Base-by-base conservation (phyloP, 2,329 filamentous ascomycete species). In the Eurotiales sp. region DNA sequence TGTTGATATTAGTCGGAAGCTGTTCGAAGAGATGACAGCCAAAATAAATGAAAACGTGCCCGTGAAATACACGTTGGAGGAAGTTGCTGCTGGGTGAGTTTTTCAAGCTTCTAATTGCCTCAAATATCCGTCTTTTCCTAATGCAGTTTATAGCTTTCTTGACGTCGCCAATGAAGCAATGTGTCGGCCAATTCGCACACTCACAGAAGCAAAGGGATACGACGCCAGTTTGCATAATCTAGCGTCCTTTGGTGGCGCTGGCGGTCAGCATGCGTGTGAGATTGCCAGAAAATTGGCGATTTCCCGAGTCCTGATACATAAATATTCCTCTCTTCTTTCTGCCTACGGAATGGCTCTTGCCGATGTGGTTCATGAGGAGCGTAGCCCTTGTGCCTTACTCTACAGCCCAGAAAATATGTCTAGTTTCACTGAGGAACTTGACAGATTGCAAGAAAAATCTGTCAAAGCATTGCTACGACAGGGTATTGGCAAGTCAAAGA, bases 101-200 rank as follows among this genome's bases (percentile, higher is more conserved):
- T 15, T 21, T 15, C 11, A 14, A 15, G 3, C 39, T 17, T 4
- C 15, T 14, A 12, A 14, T 25, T n/a, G 3, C 8, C 22, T 15
- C 14, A 15, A 3, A 29, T n/a, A n/a, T n/a, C n/a, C n/a, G n/a
- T n/a, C 4, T 3, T 22, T 19, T 17, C 10, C 23, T 43, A 30
- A 43, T 12, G n/a, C 3, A 14, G 2, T 8, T 30, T 2, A 21
- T n/a, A 36, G 43, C 4, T 96, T 95, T 65, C 77, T 96, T 65
- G 88, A 89, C 12, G 89, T 96, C 46, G 90, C 90, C 2, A 95
- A 95, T 62, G 90, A 95, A 72, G 85, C 88, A 12, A 95, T 96
- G 90, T 90, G 88, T 4, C 76, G 90, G 27, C 90, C 90, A 0
- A 95, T 96, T 58, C 79, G 90, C 23, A 90, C 87, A n/a, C 79